Conservation (phyloP, 176 grass and related monocot species). For the Cocos nucifera region DNA sequence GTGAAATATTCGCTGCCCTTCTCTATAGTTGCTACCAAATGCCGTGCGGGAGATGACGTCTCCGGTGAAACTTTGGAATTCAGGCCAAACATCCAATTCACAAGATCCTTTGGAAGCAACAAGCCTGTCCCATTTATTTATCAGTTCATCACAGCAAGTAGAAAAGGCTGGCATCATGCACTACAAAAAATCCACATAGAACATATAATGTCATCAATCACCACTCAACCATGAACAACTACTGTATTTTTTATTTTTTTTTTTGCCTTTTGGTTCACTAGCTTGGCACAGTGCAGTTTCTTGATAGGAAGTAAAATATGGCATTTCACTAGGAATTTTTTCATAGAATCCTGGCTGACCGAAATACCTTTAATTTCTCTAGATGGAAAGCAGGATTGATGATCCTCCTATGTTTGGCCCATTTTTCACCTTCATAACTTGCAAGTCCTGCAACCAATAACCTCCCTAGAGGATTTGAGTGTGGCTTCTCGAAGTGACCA, state of each 20-base stretch:
- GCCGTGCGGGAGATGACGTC: constrained; percentile 64
- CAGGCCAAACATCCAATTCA: constrained; percentile 46
- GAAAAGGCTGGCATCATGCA: constrained; percentile 53
- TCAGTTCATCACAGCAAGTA: constrained; percentile 42
- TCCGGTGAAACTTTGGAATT: constrained; percentile 54
- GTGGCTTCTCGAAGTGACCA: constrained; percentile 30
- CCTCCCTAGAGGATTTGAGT: background rate
- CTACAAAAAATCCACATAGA: constrained; percentile 18
- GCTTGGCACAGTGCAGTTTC: too few species aligned
- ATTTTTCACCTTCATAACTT: constrained; percentile 35
- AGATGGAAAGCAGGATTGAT: constrained; percentile 71
- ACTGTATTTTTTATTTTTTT: too few species aligned
- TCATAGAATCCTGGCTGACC: too few species aligned
- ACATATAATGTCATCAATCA: background rate
- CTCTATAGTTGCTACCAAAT: constrained; percentile 53
- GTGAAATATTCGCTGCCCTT: constrained; percentile 59
- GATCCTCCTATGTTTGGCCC: constrained; percentile 65
- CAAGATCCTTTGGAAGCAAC: constrained; percentile 21
- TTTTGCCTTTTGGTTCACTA: too few species aligned
- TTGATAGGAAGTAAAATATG: too few species aligned
- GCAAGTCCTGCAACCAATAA: too few species aligned
- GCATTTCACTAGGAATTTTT: too few species aligned
- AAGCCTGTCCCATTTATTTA: constrained; percentile 34
- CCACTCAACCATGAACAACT: background rate
- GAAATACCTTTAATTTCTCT: constrained; percentile 59